Base-by-base conservation (phyloP, 345 rosid genomes). In the Lepidium sativum region DNA sequence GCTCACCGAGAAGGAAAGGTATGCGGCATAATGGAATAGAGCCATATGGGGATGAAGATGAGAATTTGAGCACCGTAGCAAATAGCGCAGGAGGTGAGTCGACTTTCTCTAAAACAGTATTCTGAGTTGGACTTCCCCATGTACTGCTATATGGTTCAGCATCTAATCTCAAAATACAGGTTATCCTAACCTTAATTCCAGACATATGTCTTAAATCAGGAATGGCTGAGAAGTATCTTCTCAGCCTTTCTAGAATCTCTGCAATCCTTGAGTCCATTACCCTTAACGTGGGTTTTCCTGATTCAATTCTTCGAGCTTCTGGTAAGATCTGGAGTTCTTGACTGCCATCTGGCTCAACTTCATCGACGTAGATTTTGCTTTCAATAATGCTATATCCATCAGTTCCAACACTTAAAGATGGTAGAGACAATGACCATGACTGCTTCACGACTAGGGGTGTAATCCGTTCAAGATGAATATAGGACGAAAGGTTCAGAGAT, bases 211-310 rank as follows among this genome's bases (percentile, higher is more conserved):
- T 86, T 70, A 71, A 83, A 82, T 94, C 99, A 76, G 96, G 96
- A 76, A 94, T 76, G 54, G 78, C 84, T 3, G 89, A 84, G 78
- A 90, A 89, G 75, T 94, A 89, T 74, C 80, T 84, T 80, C 99
- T 83, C 48, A 90, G 63, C 35, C 74, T 80, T 65, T 67, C 81
- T 29, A 86, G 79, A 57, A 88, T 80, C 68, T 80, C 84, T n/a
- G 87, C 87, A 72, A 81, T 79, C 74, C 81, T 88, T 65, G 97
- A 73, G 74, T 94, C 99, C 90, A 84, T 84, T 48, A 94, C 96
- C 16, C 91, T 85, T 63, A 94, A 73, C 12, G 92, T 86, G 54
- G 78, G 79, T 55, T 64, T 84, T 12, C 72, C 76, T 37, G 67
- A 75, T 69, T 67, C 69, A 3, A 68, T 69, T 66, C 69, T 84